These are phyloP conservation scores for Venturia effusa DNA, from an alignment of 2,329 filamentous ascomycete species.

Conservation along the genomic window DNA sequence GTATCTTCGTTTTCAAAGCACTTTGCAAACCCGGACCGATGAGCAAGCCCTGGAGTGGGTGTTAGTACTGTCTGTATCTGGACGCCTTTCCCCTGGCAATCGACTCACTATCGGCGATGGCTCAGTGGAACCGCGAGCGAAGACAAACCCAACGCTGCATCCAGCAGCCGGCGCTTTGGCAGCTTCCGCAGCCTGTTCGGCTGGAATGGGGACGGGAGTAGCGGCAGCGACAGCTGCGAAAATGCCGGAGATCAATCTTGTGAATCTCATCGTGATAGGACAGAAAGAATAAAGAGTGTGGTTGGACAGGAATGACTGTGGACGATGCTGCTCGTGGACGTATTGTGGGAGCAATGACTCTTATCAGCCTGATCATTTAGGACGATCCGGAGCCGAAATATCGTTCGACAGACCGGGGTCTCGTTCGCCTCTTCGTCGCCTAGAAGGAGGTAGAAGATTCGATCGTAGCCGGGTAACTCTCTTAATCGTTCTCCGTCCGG, in stretches of 20 bases:
- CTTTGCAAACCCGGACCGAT: constrained; percentile 4
- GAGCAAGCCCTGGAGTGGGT: constrained; percentile 1
- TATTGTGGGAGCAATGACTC: neutral
- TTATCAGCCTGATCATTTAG: neutral
- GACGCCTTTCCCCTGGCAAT: neutral
- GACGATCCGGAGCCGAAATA: neutral
- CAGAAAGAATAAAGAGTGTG: neutral
- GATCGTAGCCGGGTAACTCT: neutral
- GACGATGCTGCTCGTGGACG: neutral
- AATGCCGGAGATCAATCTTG: neutral
- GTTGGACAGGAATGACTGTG: neutral
- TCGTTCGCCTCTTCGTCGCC: neutral
- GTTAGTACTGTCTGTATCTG: neutral
- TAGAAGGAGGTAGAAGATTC: neutral
- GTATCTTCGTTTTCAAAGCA: neutral
- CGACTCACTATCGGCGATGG: constrained; percentile 2
- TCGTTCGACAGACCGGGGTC: neutral
- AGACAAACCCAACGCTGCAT: constrained; percentile 1
- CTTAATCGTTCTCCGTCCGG: neutral
- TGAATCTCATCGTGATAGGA: constrained; percentile 4
- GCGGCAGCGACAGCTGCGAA: constrained; percentile 4
- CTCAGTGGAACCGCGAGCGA: constrained; percentile 11
- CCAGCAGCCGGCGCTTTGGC: neutral
- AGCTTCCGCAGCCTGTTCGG: neutral
- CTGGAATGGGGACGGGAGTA: neutral